Conservation (phyloP, 1,139 yeast genomes). For the Nakaseomyces delphensis region DNA sequence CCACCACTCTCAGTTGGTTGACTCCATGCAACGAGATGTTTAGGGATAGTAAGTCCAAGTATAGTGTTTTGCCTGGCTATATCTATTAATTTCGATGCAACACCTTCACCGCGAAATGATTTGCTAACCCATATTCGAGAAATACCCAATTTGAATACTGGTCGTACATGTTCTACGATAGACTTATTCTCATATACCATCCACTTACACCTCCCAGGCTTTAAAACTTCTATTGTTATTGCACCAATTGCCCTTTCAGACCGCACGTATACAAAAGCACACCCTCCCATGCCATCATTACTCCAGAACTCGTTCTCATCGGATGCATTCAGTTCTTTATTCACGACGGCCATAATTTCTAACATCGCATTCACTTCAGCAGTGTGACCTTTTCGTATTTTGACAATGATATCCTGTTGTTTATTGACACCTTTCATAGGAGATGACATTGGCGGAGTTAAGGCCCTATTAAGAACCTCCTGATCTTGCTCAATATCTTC, state of each 20-base stretch:
- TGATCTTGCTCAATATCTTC: not conserved
- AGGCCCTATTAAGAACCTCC: slow-evolving; percentile 4
- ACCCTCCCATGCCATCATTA: slow-evolving; percentile 14
- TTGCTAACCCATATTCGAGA: slow-evolving; percentile 32
- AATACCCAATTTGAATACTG: slow-evolving; percentile 25
- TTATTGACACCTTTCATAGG: not conserved
- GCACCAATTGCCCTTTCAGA: slow-evolving; percentile 26
- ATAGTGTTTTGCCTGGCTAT: slow-evolving; percentile 24
- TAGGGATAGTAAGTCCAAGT: slow-evolving; percentile 16
- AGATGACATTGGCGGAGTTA: slow-evolving; percentile 15
- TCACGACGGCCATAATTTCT: slow-evolving; percentile 25
- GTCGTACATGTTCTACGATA: slow-evolving; percentile 23
- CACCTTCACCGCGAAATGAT: slow-evolving; percentile 22
- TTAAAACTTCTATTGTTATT: slow-evolving; percentile 23
- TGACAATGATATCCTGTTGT: slow-evolving; percentile 16
- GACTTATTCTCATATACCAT: slow-evolving; percentile 25
- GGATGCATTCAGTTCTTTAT: slow-evolving; percentile 29
- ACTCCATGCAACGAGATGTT: slow-evolving; percentile 29
- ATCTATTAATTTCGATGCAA: slow-evolving; percentile 26
- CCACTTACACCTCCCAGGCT: slow-evolving; percentile 24
- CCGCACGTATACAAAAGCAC: slow-evolving; percentile 28
- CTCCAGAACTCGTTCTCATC: slow-evolving; percentile 31
- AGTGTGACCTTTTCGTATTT: slow-evolving; percentile 17
- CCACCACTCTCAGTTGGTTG: slow-evolving; percentile 32
- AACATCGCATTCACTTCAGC: slow-evolving; percentile 25